phyloP scores from a whole-genome alignment of 345 rosid species.

The Chamaenerion angustifolium region DNA sequence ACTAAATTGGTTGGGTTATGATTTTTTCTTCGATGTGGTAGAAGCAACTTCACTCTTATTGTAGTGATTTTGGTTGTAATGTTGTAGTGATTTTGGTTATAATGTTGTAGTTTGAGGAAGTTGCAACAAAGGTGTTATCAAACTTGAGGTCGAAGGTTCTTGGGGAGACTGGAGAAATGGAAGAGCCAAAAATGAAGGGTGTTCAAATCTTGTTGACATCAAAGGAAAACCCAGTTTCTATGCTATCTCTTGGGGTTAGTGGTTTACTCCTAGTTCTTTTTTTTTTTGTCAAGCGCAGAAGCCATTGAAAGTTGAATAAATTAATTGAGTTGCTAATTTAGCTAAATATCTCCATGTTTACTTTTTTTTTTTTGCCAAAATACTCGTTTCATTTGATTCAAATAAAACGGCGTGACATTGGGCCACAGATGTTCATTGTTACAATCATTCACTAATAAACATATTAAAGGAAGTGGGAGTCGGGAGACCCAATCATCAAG shows the following conservation, averaged over 20 bases:
- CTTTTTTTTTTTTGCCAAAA: too few species aligned
- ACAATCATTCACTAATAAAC: too few species aligned
- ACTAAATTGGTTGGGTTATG: not conserved
- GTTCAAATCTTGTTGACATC: constrained; percentile 80
- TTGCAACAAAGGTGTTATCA: constrained; percentile 73
- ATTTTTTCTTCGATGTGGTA: too few species aligned
- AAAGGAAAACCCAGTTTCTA: constrained; percentile 66
- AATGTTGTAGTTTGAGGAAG: constrained; percentile 81
- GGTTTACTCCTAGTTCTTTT: not conserved
- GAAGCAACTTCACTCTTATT: too few species aligned
- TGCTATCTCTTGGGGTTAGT: constrained; percentile 77
- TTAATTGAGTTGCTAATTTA: too few species aligned
- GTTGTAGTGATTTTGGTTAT: too few species aligned
- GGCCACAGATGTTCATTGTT: too few species aligned
- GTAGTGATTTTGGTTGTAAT: not conserved
- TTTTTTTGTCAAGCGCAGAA: not conserved
- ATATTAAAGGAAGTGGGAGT: too few species aligned
- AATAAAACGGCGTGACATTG: too few species aligned
- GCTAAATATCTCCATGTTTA: too few species aligned
- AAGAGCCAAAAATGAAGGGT: constrained; percentile 45
- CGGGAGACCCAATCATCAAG: too few species aligned
- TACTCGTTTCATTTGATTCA: too few species aligned
- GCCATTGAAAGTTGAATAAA: not conserved
- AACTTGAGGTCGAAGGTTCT: constrained; percentile 63
- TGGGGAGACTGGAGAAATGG: constrained; percentile 71